Percentiles rank a stretch among this genome's conserved stretches.
Conservation (phyloP, 805 yeast genomes). For the Candida xiaguanensis region DNA sequence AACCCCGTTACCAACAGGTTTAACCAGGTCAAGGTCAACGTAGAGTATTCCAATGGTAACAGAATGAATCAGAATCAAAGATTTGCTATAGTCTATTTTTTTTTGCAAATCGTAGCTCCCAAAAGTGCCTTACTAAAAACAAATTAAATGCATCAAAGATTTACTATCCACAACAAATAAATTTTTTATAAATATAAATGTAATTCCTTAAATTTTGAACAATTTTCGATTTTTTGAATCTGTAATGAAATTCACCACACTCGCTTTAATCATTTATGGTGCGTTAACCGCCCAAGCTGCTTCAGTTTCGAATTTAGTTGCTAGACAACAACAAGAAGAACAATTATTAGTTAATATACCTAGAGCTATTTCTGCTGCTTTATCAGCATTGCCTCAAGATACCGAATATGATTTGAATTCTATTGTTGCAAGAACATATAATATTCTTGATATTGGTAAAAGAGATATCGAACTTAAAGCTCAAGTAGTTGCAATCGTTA, state of each 20-base stretch:
- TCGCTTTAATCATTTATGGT: background rate
- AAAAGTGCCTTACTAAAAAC: background rate
- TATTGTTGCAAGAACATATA: background rate
- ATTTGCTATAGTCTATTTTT: no score
- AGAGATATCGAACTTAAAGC: background rate
- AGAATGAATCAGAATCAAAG: no score
- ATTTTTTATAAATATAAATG: background rate
- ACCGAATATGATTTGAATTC: background rate
- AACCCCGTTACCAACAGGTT: no score
- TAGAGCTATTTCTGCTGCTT: background rate
- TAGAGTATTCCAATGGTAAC: no score
- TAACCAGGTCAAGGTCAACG: no score
- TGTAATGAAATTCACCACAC: background rate
- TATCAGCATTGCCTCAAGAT: background rate
- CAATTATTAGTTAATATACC: background rate
- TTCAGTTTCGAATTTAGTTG: background rate
- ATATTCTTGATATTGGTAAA: background rate
- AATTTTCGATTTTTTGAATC: background rate
- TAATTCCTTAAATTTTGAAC: background rate
- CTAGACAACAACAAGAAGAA: slow-evolving; percentile 1
- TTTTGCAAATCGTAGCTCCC: background rate
- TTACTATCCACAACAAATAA: background rate
- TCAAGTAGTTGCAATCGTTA: background rate
- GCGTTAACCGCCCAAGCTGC: slow-evolving; percentile 1
- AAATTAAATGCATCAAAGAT: background rate